Evolutionary conservation across 257 asterid species (phyloP).

Genomic region (Forsythia suspensa): DNA sequence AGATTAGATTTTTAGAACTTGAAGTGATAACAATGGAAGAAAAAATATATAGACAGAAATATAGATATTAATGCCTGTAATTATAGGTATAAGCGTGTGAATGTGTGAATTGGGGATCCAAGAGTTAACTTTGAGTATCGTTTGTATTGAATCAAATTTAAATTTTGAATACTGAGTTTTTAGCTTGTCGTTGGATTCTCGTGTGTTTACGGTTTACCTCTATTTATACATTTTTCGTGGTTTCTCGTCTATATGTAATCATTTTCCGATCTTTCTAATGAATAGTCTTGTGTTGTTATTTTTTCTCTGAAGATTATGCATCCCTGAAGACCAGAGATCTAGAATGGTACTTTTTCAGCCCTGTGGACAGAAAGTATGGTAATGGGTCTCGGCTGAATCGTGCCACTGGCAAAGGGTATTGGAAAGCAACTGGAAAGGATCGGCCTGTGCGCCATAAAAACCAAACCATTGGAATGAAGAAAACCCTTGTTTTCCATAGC

Average conservation of each 20-base stretch:
- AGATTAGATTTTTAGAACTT: constrained; percentile 23
- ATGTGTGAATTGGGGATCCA: neutral
- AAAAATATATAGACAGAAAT: constrained; percentile 7
- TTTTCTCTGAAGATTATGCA: constrained; percentile 48
- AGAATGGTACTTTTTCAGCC: constrained; percentile 96
- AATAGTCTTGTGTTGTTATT: constrained; percentile 9
- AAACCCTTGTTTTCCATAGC: constrained; percentile 82
- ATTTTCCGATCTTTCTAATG: neutral
- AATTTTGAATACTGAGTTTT: neutral
- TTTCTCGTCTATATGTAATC: neutral
- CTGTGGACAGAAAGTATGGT: constrained; percentile 86
- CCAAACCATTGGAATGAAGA: constrained; percentile 82
- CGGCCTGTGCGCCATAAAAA: constrained; percentile 69
- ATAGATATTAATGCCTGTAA: neutral
- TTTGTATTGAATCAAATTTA: neutral
- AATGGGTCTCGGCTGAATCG: constrained; percentile 93
- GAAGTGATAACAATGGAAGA: neutral
- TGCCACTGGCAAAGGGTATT: constrained; percentile 89
- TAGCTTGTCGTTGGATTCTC: neutral
- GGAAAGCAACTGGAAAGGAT: constrained; percentile 98
- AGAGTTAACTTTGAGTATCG: neutral
- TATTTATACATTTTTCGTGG: neutral
- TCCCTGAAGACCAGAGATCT: constrained; percentile 77
- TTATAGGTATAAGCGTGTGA: neutral
- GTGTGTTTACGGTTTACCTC: neutral